Evolutionary conservation across 2,329 filamentous ascomycete genomes (phyloP).

Genomic region (Diplodia corticola): DNA sequence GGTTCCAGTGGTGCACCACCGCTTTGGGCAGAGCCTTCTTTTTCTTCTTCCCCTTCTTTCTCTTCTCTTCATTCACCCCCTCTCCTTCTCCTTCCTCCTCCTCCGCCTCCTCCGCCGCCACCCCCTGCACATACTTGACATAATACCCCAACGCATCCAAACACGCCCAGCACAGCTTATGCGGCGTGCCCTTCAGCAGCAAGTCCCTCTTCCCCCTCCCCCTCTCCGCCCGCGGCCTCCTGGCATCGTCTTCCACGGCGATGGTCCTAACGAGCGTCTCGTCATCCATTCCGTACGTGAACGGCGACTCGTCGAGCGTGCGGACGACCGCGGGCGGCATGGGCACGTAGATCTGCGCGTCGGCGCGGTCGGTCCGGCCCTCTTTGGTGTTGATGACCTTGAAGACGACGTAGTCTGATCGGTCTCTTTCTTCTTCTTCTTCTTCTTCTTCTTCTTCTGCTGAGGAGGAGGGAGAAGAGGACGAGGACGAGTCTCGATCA

Average conservation of each 20-base stretch:
- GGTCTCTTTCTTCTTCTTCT: no score
- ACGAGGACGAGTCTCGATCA: no score
- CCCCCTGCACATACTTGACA: neutral
- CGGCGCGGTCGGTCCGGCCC: neutral
- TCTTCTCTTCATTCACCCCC: neutral
- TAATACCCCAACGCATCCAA: neutral
- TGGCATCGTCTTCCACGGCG: neutral
- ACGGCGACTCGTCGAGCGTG: neutral
- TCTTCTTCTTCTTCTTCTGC: no score
- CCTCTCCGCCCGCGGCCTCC: neutral
- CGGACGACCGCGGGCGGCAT: neutral
- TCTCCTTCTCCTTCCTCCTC: neutral
- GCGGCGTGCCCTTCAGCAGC: neutral
- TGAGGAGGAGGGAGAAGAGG: no score
- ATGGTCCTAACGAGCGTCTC: no score
- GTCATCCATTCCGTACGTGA: neutral
- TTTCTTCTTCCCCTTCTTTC: neutral
- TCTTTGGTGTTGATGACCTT: neutral
- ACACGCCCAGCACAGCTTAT: neutral
- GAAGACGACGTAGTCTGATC: neutral
- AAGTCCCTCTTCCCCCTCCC: neutral
- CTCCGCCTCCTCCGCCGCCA: neutral
- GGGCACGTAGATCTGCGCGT: neutral
- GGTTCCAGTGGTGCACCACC: neutral
- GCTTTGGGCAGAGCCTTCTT: neutral